phyloP scores from a whole-genome alignment of 768 basidiomycete species.

The Kwoniella shandongensis region DNA sequence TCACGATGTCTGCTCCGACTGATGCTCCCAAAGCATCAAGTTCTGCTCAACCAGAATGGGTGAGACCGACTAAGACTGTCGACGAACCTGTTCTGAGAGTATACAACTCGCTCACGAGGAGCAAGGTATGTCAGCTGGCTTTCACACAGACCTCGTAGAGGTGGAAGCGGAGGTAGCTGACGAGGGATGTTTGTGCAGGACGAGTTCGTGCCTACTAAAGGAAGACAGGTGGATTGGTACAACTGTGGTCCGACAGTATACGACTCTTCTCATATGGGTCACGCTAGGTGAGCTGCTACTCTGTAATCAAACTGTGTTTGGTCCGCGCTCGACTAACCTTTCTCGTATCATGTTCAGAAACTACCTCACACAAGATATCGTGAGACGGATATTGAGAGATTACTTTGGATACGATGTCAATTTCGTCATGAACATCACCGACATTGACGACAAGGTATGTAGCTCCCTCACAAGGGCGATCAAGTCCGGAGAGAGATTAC shows the following conservation, averaged over 20 bases:
- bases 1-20: conserved; percentile 32
- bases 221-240: conserved; percentile 70
- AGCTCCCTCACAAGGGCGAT: background rate
- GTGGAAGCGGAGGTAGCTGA: too few relatives aligned
- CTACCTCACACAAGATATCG: conserved; percentile 91
- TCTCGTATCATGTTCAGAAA: too few relatives aligned
- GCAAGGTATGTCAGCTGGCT: conserved; percentile 63
- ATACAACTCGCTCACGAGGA: conserved; percentile 88
- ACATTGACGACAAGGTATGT: conserved; percentile 95
- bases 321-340: background rate
- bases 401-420: conserved; percentile 98
- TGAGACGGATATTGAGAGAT: conserved; percentile 84
- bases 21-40: conserved; percentile 37
- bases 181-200: conserved; percentile 58
- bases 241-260: conserved; percentile 99
- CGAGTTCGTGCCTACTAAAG: conserved; percentile 65
- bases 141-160: background rate
- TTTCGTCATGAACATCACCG: conserved; percentile 99
- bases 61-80: conserved; percentile 56
- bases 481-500: too few relatives aligned
- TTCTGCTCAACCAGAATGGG: conserved; percentile 57
- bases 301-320: background rate
- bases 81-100: conserved; percentile 73
- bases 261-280: conserved; percentile 97
- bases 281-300: conserved; percentile 79